Evolutionary conservation across 768 basidiomycete species (phyloP), one percentile per base, ranked within the genome.

Genomic region (Russula emetica): DNA sequence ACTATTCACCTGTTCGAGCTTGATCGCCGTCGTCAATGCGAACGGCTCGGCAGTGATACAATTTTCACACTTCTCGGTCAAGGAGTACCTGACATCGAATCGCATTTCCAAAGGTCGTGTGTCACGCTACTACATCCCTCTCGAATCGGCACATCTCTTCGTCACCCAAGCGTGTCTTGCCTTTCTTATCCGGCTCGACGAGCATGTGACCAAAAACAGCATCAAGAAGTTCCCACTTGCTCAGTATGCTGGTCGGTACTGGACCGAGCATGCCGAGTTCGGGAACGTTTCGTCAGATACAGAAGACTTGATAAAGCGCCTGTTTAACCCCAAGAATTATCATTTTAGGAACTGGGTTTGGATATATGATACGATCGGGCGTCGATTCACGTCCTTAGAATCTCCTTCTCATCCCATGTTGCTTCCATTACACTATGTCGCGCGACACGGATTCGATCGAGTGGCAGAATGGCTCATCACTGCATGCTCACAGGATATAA

Each of bases 41-140:
- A 13, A 10, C 6, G 28, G 28, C 20, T 18, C 28, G 6, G 4
- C 14, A n/a, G 38, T 60, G 11, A 51, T 53, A 10, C 59, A 60
- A n/a, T 60, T 40, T 34, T 47, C 51, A 2, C 49, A 60, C n/a
- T 60, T 60, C 18, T 52, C 59, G 2, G 59, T 60, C 9, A 47
- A 53, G 51, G 50, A 53, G 26, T 42, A 28, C 42, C 34, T 53
- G 36, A 40, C 42, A 5, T 61, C 60, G 26, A 32, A 0, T 22
- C 60, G 60, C 2, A 22, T 55, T 8, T 10, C 51, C 3, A 7
- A 34, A 10, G 58, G 45, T 26, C 36, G 30, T 3, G 9, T 60
- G 0, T 44, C 51, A 1, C 40, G 40, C 26, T 49, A 49, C 24
- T 24, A 9, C 13, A 49, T 61, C 7, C 34, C 44, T 18, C 44